Conservation (phyloP, 169 alveolate genomes). For the Cryptosporidium meleagridis region DNA sequence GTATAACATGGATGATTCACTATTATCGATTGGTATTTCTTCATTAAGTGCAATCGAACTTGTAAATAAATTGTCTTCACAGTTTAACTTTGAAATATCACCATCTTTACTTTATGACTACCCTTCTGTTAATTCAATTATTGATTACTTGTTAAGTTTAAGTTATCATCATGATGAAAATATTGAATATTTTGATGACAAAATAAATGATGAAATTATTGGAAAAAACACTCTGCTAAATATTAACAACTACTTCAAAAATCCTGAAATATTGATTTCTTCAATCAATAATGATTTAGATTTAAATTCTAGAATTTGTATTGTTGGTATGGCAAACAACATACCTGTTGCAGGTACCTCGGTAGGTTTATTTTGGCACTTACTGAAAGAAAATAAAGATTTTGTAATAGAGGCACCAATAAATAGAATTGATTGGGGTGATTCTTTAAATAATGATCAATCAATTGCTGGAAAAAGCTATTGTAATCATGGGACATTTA, state of each 20-base stretch:
- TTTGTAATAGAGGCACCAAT: constrained; percentile 78
- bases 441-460: constrained; percentile 25
- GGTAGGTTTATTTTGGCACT: constrained; percentile 75
- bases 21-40: constrained; percentile 80
- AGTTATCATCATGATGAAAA: background rate
- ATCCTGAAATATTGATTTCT: constrained; percentile 1
- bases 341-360: constrained; percentile 73
- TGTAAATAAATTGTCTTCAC: constrained; percentile 79
- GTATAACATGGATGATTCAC: constrained; percentile 29
- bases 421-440: constrained; percentile 70
- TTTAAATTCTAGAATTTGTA: constrained; percentile 43
- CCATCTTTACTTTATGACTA: constrained; percentile 76
- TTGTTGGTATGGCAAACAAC: constrained; percentile 77
- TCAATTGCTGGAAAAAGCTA: constrained; percentile 36
- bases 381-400: constrained; percentile 73
- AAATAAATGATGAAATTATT: constrained; percentile 1
- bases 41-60: constrained; percentile 86
- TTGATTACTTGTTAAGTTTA: constrained; percentile 68
- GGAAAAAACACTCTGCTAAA: background rate
- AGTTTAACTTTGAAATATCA: constrained; percentile 71
- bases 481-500: constrained; percentile 75
- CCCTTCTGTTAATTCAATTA: constrained; percentile 77
- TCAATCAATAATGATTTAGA: background rate
- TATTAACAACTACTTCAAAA: constrained; percentile 6
- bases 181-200: background rate